phyloP scores from a whole-genome alignment of 306 rosid genomes.

The Sophora flavescens region DNA sequence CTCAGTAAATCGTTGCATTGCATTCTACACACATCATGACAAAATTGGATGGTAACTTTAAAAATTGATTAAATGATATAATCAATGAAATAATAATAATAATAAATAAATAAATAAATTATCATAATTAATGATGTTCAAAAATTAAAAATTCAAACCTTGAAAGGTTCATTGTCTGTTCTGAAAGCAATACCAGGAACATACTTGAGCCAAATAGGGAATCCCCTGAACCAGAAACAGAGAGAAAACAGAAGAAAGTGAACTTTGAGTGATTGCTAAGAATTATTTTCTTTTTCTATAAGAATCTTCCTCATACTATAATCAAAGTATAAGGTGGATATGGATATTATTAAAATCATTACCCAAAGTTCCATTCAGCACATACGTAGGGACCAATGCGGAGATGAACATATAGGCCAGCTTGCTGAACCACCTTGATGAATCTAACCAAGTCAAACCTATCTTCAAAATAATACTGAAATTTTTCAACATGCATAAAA shows the following conservation, averaged over 20 bases:
- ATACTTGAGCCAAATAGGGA: conserved; percentile 97
- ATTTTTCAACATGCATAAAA: background rate
- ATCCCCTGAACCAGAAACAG: conserved; percentile 74
- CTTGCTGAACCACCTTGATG: conserved; percentile 68
- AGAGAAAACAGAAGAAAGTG: conserved; percentile 57
- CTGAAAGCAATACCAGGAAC: conserved; percentile 90
- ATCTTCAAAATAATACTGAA: conserved; percentile 80
- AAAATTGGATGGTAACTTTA: conserved; percentile 24
- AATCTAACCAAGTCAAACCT: conserved; percentile 74
- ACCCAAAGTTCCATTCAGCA: conserved; percentile 95
- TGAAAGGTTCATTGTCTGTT: conserved; percentile 96
- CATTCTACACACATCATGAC: conserved; percentile 60
- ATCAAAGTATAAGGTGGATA: background rate
- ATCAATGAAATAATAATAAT: background rate
- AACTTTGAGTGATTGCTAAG: conserved; percentile 34
- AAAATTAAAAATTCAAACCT: conserved; percentile 58
- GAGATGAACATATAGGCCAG: conserved; percentile 78
- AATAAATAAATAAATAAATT: background rate
- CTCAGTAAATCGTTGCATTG: conserved; percentile 86
- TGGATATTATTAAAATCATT: conserved; percentile 35
- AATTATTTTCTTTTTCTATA: background rate
- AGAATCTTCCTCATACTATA: background rate
- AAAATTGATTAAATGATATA: conserved; percentile 12
- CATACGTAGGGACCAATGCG: conserved; percentile 88
- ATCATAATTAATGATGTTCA: background rate